Base-by-base conservation (phyloP, 148 eudicot species). In the Selenicereus undatus region DNA sequence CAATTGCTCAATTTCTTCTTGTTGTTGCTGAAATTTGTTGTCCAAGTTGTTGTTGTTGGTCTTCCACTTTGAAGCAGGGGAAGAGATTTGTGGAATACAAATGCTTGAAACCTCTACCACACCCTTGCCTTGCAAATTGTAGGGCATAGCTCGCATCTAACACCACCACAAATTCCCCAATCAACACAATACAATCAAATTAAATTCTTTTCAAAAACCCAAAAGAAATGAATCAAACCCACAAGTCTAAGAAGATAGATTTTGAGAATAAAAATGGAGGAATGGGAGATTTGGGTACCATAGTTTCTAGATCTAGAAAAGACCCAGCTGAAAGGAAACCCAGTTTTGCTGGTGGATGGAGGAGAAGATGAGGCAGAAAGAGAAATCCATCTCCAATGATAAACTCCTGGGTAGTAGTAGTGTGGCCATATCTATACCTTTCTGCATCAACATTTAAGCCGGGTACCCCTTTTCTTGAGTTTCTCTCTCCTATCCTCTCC, bases 111-210 rank as follows among this genome's bases (percentile, higher is more conserved):
- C 43, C 80, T 80, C 84, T 56, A 78, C 78, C 69, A 84, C 85
- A 78, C 90, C 89, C 88, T 89, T 91, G 75, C 88, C 89, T 87
- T 90, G 88, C 82, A 90, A 87, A 81, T 90, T 91, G 90, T 86
- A 90, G 95, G 93, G 90, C 78, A 90, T 90, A 89, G 93, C 73
- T 84, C 45, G 93, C 90, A 89, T 88, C 86, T 84, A 84, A 64
- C 84, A 86, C 84, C 84, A 86, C 84, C 83, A 86, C 7, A 76
- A 14, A 51, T 21, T 52, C 51, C 80, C 48, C 69, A 80, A 60
- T 42, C 78, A 30, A 62, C 43, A 39, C 43, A 39, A 39, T 4
- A 75, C 71, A 48, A 48, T 48, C 52, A 48, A 48, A 48, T 9
- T 48, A 48, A 48, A 10, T 48, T 48, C 52, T 39, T 39, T 39